Evolutionary conservation across 768 basidiomycete species (phyloP).

Genomic region (Trametes coccinea): DNA sequence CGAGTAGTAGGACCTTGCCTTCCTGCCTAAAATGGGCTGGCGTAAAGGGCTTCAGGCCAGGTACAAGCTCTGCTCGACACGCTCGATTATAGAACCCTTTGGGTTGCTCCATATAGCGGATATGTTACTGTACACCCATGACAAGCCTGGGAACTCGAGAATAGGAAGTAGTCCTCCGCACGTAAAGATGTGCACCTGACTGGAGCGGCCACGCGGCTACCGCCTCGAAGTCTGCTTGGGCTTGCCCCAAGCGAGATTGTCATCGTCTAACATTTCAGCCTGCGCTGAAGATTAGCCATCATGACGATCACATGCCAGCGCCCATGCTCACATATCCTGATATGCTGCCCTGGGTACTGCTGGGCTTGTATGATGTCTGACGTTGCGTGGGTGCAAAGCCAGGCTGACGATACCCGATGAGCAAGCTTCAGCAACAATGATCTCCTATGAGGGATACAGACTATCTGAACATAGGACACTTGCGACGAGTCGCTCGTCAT

Average conservation of each 20-base stretch:
- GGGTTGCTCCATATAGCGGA: no score
- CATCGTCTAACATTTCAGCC: constrained; percentile 36
- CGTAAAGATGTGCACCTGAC: background rate
- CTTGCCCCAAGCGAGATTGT: constrained; percentile 34
- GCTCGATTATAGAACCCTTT: no score
- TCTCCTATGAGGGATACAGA: background rate
- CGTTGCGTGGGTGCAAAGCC: background rate
- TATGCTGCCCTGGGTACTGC: background rate
- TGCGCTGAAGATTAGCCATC: constrained; percentile 4
- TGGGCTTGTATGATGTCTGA: background rate
- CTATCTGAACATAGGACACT: constrained; percentile 14
- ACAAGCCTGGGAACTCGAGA: background rate
- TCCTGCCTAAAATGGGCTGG: no score
- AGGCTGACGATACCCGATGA: background rate
- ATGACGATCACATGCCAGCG: background rate
- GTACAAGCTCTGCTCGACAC: no score
- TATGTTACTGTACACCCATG: no score
- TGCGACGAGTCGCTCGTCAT: constrained; percentile 10
- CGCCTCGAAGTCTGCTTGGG: constrained; percentile 20
- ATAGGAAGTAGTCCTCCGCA: background rate
- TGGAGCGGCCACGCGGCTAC: background rate
- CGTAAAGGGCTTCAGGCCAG: no score
- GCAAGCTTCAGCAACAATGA: background rate
- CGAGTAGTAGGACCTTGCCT: no score
- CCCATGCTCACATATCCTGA: constrained; percentile 9